Conservation (phyloP, 192 early-diverging fungal genomes). For the Entophlyctis luteolus region DNA sequence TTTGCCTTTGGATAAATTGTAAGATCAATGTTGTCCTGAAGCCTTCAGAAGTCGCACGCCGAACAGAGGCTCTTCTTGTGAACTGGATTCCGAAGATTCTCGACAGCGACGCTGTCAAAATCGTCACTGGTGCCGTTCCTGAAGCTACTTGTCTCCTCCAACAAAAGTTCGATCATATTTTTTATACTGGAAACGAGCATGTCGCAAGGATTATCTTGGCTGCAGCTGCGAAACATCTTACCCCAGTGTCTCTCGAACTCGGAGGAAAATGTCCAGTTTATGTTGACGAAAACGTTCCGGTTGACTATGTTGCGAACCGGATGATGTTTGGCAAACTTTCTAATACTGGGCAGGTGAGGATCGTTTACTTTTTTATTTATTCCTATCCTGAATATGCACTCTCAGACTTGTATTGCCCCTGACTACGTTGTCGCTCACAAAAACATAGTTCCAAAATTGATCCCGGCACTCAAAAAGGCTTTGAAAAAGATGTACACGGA, state of each 20-base stretch:
- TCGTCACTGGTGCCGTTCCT: conserved; percentile 69
- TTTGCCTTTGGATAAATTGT: conserved; percentile 74
- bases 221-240: conserved; percentile 81
- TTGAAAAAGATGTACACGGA: conserved; percentile 22
- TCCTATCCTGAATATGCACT: background rate
- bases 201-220: conserved; percentile 76
- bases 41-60: conserved; percentile 74
- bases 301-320: conserved; percentile 63
- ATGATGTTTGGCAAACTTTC: conserved; percentile 74
- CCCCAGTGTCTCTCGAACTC: conserved; percentile 83
- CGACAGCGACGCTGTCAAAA: conserved; percentile 55
- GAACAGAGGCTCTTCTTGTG: conserved; percentile 59
- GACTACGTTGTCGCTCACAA: conserved; percentile 77
- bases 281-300: conserved; percentile 48
- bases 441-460: conserved; percentile 53
- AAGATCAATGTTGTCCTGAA: conserved; percentile 61
- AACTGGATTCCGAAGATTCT: conserved; percentile 71
- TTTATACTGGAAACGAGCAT: conserved; percentile 79
- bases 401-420: conserved; percentile 70
- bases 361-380: background rate
- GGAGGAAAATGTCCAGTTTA: conserved; percentile 83
- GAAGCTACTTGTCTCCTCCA: conserved; percentile 73
- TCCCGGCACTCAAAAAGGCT: conserved; percentile 46
- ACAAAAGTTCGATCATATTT: conserved; percentile 82
- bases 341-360: conserved; percentile 79